Evolutionary conservation across 2,329 filamentous ascomycete genomes (phyloP).

Genomic region (Elsinoe necatrix): DNA sequence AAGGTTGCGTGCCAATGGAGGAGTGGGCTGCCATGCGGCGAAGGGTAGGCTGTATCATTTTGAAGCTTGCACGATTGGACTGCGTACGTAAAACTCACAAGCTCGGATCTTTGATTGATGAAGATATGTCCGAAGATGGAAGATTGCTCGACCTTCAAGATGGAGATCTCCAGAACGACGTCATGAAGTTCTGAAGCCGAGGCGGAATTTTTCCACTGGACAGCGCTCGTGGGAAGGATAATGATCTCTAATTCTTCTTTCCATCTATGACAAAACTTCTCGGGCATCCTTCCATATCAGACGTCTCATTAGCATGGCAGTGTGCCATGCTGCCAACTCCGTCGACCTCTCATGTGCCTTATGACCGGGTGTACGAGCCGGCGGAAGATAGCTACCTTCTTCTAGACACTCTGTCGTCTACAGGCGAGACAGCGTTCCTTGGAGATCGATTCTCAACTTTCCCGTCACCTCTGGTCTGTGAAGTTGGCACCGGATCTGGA

Average conservation of each 20-base stretch:
- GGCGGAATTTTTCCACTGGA: constrained; percentile 2
- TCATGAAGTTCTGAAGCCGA: constrained; percentile 8
- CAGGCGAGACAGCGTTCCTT: constrained; percentile 61
- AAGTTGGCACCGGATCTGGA: constrained; percentile 85
- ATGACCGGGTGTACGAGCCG: constrained; percentile 84
- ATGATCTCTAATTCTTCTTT: no score
- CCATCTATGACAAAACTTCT: neutral
- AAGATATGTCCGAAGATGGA: neutral
- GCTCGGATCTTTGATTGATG: no score
- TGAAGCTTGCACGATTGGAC: neutral
- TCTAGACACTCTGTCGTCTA: constrained; percentile 77
- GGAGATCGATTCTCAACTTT: constrained; percentile 47
- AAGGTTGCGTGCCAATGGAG: constrained; percentile 26
- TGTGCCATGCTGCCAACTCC: constrained; percentile 78
- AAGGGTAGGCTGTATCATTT: neutral
- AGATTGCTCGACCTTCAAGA: neutral
- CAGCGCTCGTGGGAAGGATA: no score
- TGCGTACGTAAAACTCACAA: no score
- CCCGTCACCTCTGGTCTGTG: constrained; percentile 55
- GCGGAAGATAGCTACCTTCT: constrained; percentile 93
- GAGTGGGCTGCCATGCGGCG: constrained; percentile 28
- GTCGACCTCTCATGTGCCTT: constrained; percentile 82
- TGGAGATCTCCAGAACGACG: constrained; percentile 6
- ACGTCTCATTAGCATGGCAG: neutral
- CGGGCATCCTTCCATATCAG: no score